Base-by-base conservation (phyloP, 1,284 basidiomycete genomes). In the Rhodotorula glutinis region DNA sequence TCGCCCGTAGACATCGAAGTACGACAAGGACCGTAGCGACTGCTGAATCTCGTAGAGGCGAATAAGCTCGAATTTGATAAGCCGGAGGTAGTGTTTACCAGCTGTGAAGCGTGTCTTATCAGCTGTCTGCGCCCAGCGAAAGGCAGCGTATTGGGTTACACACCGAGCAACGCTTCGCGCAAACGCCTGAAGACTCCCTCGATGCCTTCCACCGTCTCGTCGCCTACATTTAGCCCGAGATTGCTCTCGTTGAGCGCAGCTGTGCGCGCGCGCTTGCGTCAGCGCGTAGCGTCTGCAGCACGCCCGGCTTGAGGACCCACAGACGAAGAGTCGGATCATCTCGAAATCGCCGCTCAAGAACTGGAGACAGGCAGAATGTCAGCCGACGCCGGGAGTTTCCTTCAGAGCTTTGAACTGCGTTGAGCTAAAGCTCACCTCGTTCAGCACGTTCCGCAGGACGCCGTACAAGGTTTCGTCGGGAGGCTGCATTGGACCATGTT, bases 11-110 rank as follows among this genome's bases (percentile, higher is more conserved):
- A 92, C 80, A 77, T 91, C 88, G 72, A 91, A 85, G 76, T 90
- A 91, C 14, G 88, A 85, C 46, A 92, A 83, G 64, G 85, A 83
- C 25, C 87, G 85, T 69, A 92, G 86, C 8, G 85, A 84, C 71
- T 87, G 85, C 74, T 91, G 89, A 19, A 91, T 84, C 76, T 91
- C 90, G 71, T 91, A 84, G 13, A 91, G 83, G 38, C 87, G 85
- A 19, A 84, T 82, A 66, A 91, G 83, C 74, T 91, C 87, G 47
- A 85, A 80, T 76, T 88, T 87, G 13, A 92, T 82, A 4, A 89
- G 84, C 63, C 86, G 82, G 44, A 91, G 82, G 74, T 90, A 90
- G 40, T 87, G 86, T 53, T 88, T 86, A 71, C 89, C 91, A n/a
- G 87, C 89, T 89, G n/a, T n/a, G 74, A 17, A 51, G 23, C 49